These are phyloP conservation scores for Rhodotorula toruloides DNA, from an alignment of 768 basidiomycete genomes.

Conservation along the genomic window DNA sequence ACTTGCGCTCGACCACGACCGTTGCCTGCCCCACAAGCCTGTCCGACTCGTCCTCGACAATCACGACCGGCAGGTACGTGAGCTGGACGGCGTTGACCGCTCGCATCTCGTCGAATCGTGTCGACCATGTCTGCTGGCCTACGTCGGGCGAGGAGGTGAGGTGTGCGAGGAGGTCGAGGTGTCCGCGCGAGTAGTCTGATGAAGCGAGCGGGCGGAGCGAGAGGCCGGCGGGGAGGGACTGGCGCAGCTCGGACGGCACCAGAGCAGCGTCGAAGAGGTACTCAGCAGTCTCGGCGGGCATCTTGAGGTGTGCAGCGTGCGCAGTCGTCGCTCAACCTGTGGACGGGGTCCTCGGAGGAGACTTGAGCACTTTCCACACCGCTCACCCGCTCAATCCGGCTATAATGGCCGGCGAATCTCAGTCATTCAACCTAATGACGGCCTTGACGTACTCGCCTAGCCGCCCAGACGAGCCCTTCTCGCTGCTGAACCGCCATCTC, in stretches of 20 bases:
- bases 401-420: not conserved
- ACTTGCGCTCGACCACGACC: slow-evolving; percentile 89
- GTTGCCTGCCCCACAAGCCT: slow-evolving; percentile 75
- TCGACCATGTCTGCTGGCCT: slow-evolving; percentile 62
- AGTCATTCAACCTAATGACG: slow-evolving; percentile 5
- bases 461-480: not conserved
- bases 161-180: slow-evolving; percentile 71
- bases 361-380: slow-evolving; percentile 13
- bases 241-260: not conserved
- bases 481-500: slow-evolving; percentile 16
- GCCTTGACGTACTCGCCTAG: slow-evolving; percentile 4
- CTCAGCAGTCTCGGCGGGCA: slow-evolving; percentile 2
- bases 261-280: slow-evolving; percentile 16
- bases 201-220: slow-evolving; percentile 76
- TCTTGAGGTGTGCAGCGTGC: not conserved
- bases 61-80: slow-evolving; percentile 81
- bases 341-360: no score
- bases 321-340: no score
- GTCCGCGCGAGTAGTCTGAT: slow-evolving; percentile 73
- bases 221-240: slow-evolving; percentile 9
- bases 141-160: slow-evolving; percentile 67
- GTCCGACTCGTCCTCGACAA: slow-evolving; percentile 67
- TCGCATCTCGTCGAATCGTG: slow-evolving; percentile 60
- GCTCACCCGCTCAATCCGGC: slow-evolving; percentile 23
- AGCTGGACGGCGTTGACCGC: slow-evolving; percentile 34